Evolutionary conservation across 169 alveolate species (phyloP).

Genomic region (Cryptosporidium andersoni): DNA sequence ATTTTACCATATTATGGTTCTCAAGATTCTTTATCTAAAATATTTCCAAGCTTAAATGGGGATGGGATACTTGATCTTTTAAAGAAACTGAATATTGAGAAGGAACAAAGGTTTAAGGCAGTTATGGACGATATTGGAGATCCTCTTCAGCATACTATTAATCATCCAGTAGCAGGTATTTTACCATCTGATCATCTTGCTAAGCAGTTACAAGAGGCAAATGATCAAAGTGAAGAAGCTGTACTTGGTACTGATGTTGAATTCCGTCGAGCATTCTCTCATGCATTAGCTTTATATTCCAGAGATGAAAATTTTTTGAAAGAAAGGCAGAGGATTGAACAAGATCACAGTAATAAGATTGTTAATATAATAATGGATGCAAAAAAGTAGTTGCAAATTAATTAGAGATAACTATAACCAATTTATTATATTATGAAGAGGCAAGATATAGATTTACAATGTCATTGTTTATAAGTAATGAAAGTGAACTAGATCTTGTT

Average conservation of each 20-base stretch:
- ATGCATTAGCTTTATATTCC: constrained; percentile 57
- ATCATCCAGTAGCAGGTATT: constrained; percentile 16
- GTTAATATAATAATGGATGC: constrained; percentile 25
- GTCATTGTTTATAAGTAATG: neutral
- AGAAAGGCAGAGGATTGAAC: constrained; percentile 16
- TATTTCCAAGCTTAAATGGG: constrained; percentile 14
- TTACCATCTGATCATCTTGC: constrained; percentile 48
- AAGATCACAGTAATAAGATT: constrained; percentile 48
- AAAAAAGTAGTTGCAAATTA: too few species aligned
- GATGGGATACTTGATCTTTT: constrained; percentile 1
- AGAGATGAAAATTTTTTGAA: constrained; percentile 30
- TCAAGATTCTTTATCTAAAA: neutral
- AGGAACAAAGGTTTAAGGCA: constrained; percentile 7
- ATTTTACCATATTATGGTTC: constrained; percentile 26
- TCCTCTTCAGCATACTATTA: neutral
- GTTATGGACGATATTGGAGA: constrained; percentile 32
- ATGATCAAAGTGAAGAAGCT: constrained; percentile 17
- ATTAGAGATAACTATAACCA: too few species aligned
- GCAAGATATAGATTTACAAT: too few species aligned
- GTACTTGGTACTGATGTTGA: constrained; percentile 22
- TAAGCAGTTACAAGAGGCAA: constrained; percentile 30
- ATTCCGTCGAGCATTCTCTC: constrained; percentile 18
- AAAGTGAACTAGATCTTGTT: neutral
- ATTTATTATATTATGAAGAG: too few species aligned
- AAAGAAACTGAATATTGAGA: constrained; percentile 27